A percentile compares a stretch with the other conserved stretches of the same genome.
Evolutionary conservation across 129 eudicot species (phyloP).

Genomic region (Flaveria linearis): DNA sequence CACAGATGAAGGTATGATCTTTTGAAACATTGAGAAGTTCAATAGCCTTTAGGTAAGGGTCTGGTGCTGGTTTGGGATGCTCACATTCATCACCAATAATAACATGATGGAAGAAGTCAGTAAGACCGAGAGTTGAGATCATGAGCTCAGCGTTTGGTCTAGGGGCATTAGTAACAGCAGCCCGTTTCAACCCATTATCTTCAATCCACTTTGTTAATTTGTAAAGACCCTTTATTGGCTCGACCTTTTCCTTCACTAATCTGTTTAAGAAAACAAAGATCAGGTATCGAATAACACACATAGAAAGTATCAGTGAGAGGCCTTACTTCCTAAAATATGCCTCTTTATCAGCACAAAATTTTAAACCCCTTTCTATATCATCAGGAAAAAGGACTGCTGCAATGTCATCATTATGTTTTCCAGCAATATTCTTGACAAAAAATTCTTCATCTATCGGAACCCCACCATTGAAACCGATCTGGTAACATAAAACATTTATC

Average conservation of each 20-base stretch:
- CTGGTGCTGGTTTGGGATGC: slow-evolving; percentile 89
- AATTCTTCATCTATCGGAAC: slow-evolving; percentile 78
- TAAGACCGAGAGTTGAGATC: slow-evolving; percentile 82
- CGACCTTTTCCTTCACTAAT: slow-evolving; percentile 72
- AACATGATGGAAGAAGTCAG: slow-evolving; percentile 80
- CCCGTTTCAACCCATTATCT: slow-evolving; percentile 86
- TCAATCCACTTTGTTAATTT: slow-evolving; percentile 82
- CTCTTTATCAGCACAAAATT: slow-evolving; percentile 81
- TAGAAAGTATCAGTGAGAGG: not conserved
- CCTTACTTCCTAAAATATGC: slow-evolving; percentile 74
- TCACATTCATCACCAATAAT: slow-evolving; percentile 86
- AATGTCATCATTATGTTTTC: slow-evolving; percentile 89
- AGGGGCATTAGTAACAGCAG: slow-evolving; percentile 98
- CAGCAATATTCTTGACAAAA: slow-evolving; percentile 69
- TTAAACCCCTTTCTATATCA: slow-evolving; percentile 66
- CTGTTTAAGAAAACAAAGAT: slow-evolving; percentile 41
- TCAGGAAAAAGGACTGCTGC: slow-evolving; percentile 75
- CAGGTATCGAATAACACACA: slow-evolving; percentile 1
- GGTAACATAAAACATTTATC: slow-evolving; percentile 26
- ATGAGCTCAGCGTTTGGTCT: slow-evolving; percentile 74
- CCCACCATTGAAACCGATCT: slow-evolving; percentile 91
- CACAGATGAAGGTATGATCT: slow-evolving; percentile 82
- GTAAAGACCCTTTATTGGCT: slow-evolving; percentile 76
- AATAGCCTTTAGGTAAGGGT: slow-evolving; percentile 84
- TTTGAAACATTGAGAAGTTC: slow-evolving; percentile 80